Evolutionary conservation across 208 protist species (phyloP).

Genomic region (Entamoeba invadens): DNA sequence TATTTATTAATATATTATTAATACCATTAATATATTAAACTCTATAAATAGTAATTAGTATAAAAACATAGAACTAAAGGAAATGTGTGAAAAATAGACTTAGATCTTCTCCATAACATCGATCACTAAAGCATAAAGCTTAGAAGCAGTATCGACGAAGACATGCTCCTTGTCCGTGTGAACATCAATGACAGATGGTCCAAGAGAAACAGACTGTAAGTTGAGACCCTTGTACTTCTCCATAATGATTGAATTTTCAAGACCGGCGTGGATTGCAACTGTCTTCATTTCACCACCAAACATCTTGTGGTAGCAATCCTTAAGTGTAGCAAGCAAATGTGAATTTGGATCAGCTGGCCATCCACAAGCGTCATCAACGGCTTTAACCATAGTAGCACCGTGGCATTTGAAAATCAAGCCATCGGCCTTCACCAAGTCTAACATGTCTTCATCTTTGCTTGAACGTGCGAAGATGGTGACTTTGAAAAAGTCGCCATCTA

Average conservation of each 20-base stretch:
- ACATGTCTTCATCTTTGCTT: not conserved
- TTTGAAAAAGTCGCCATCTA: not conserved
- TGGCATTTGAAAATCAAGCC: not conserved
- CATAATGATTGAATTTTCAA: constrained; percentile 23
- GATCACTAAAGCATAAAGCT: not conserved
- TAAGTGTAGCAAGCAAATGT: not conserved
- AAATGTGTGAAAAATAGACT: too few relatives aligned
- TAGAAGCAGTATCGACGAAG: not conserved
- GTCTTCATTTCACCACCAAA: constrained; percentile 1
- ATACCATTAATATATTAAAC: too few relatives aligned
- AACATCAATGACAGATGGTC: not conserved
- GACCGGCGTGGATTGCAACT: constrained; percentile 27
- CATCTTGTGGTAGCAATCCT: not conserved
- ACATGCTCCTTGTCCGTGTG: not conserved
- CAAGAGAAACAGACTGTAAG: not conserved
- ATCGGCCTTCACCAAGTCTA: not conserved
- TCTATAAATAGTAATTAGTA: too few relatives aligned
- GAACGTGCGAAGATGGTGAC: constrained; percentile 2
- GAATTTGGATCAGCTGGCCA: constrained; percentile 21
- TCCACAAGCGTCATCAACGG: constrained; percentile 6
- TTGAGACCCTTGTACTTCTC: not conserved
- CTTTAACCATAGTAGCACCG: not conserved
- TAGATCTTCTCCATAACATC: not conserved
- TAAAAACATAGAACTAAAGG: too few relatives aligned
- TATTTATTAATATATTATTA: too few relatives aligned